Conservation (phyloP, 139 green algal genomes). For the Chlorella vulgaris region DNA sequence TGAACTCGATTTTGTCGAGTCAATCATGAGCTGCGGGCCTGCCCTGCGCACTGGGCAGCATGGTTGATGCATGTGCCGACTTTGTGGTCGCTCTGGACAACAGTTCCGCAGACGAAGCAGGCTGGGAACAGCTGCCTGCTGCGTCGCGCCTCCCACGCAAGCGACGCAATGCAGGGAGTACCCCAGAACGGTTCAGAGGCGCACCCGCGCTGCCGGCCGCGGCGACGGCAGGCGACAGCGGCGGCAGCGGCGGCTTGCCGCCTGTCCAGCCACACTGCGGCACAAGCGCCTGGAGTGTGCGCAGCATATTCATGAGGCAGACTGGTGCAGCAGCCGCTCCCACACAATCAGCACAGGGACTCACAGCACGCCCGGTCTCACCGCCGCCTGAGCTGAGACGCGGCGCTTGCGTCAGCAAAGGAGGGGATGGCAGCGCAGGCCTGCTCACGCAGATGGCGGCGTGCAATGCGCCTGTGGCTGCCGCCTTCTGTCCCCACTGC, state of each 20-base stretch:
- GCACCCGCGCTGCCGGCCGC: not conserved
- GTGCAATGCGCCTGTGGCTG: not conserved
- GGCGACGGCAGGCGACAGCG: not conserved
- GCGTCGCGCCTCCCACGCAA: not conserved
- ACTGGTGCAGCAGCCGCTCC: not conserved
- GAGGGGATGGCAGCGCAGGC: not conserved
- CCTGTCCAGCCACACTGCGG: not conserved
- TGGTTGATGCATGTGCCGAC: not conserved
- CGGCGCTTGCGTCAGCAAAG: not conserved
- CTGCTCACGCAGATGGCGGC: slow-evolving; percentile 35
- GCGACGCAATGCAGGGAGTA: not conserved
- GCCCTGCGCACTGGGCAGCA: too few species aligned
- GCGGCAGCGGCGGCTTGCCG: not conserved
- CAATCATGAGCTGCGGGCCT: too few species aligned
- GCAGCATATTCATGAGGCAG: slow-evolving; percentile 16
- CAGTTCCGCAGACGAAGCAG: not conserved
- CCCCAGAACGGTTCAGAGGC: slow-evolving; percentile 9
- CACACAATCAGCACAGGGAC: not conserved
- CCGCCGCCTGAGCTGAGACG: not conserved
- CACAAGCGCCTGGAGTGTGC: slow-evolving; percentile 1
- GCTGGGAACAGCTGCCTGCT: not conserved
- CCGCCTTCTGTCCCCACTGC: slow-evolving; percentile 22
- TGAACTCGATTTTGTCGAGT: too few species aligned
- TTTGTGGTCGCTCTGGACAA: not conserved
- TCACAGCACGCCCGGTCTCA: not conserved